These are phyloP conservation scores for Isoetes engelmannii DNA, from an alignment of 83 land plant genomes.

Conservation along the genomic window DNA sequence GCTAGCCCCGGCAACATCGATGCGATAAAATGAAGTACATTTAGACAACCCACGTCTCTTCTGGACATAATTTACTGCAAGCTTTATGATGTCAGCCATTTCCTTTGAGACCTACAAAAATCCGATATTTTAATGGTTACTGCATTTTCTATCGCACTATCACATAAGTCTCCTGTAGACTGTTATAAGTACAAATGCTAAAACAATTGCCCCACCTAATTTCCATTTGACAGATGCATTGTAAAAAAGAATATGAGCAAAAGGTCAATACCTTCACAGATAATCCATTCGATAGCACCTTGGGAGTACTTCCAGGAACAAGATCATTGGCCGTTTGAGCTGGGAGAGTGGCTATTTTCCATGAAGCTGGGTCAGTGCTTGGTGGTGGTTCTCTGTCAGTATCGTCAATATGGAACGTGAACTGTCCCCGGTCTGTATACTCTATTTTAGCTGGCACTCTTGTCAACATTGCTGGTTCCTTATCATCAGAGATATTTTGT, in stretches of 20 bases:
- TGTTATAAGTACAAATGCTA: neutral
- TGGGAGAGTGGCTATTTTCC: conserved; percentile 55
- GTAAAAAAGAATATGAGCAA: neutral
- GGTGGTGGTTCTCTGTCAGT: neutral
- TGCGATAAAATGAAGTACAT: conserved; percentile 55
- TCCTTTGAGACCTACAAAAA: conserved; percentile 58
- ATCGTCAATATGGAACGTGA: conserved; percentile 56
- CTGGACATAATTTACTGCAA: conserved; percentile 77
- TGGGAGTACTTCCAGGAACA: conserved; percentile 73
- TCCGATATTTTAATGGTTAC: neutral
- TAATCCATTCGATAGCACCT: conserved; percentile 45
- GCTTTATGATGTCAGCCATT: conserved; percentile 66
- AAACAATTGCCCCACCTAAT: neutral
- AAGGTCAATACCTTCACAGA: neutral
- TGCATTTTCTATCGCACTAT: neutral
- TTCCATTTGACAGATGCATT: neutral
- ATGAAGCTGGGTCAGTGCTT: conserved; percentile 24
- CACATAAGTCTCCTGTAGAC: neutral
- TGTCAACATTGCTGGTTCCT: conserved; percentile 35
- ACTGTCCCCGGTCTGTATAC: conserved; percentile 54
- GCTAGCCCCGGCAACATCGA: conserved; percentile 40
- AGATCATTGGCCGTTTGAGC: conserved; percentile 60
- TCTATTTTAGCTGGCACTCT: conserved; percentile 83
- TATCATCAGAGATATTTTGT: conserved; percentile 54
- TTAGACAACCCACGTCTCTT: conserved; percentile 51